Percentiles rank a stretch among this genome's conserved stretches.
Evolutionary conservation across 495 filamentous ascomycete species (phyloP).

Genomic region (Podospora comata): DNA sequence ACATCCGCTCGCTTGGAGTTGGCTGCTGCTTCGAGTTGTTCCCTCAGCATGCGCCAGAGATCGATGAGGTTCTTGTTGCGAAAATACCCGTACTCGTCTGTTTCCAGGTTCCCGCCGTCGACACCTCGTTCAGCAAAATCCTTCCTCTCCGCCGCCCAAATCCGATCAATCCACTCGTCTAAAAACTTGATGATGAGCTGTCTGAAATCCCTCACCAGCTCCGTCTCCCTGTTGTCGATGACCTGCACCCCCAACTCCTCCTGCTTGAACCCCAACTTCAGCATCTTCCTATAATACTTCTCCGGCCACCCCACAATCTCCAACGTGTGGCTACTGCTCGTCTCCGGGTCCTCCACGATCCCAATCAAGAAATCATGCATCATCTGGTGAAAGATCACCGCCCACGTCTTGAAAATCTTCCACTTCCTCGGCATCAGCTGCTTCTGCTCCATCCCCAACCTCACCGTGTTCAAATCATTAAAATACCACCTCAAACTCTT

Average conservation of each 20-base stretch:
- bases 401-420: constrained; percentile 91
- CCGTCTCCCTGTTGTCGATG: constrained; percentile 80
- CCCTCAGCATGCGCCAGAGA: constrained; percentile 96
- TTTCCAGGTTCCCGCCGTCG: constrained; percentile 70
- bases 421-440: constrained; percentile 92
- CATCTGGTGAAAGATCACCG: constrained; percentile 80
- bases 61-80: constrained; percentile 85
- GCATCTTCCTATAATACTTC: constrained; percentile 95
- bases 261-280: constrained; percentile 72
- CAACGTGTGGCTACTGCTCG: constrained; percentile 74
- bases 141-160: constrained; percentile 72
- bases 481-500: constrained; percentile 93
- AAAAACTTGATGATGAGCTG: constrained; percentile 90
- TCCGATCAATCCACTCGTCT: constrained; percentile 95
- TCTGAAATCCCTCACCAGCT: constrained; percentile 89
- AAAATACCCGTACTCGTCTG: constrained; percentile 80
- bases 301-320: constrained; percentile 92
- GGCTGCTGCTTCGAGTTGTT: constrained; percentile 78
- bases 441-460: constrained; percentile 70
- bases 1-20: constrained; percentile 81
- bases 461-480: constrained; percentile 90
- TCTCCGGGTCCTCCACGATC: constrained; percentile 75
- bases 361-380: constrained; percentile 91
- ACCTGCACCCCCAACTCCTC: constrained; percentile 75
- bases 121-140: constrained; percentile 74